These are phyloP conservation scores for Dioscorea zingiberensis DNA, from an alignment of 106 monocot genomes.

Conservation along the genomic window DNA sequence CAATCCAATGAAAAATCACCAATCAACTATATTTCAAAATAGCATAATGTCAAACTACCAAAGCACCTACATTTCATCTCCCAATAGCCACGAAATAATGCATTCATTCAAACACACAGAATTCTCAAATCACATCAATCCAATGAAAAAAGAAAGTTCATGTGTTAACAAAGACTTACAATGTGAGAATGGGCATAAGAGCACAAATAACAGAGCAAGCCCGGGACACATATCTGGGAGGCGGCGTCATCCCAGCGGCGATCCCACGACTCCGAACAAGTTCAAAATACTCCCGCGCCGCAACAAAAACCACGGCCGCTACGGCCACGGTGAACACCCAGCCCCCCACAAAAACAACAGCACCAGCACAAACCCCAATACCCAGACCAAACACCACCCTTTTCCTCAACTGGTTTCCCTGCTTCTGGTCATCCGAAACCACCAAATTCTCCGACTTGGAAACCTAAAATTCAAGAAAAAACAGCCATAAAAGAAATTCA, in stretches of 20 bases:
- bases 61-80: too few species aligned
- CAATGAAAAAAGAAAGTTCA: too few species aligned
- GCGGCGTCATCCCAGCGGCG: slow-evolving; percentile 73
- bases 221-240: slow-evolving; percentile 81
- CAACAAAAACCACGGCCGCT: slow-evolving; percentile 55
- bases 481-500: too few species aligned
- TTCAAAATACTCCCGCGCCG: slow-evolving; percentile 74
- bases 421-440: slow-evolving; percentile 19
- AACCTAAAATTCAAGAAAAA: neutral
- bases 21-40: too few species aligned
- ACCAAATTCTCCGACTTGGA: neutral
- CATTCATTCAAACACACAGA: too few species aligned
- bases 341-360: slow-evolving; percentile 67
- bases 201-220: slow-evolving; percentile 75
- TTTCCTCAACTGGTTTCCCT: slow-evolving; percentile 45
- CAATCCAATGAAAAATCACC: too few species aligned
- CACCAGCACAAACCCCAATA: slow-evolving; percentile 69
- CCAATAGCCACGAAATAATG: too few species aligned
- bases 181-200: slow-evolving; percentile 71
- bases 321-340: slow-evolving; percentile 73
- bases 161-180: slow-evolving; percentile 43
- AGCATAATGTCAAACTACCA: too few species aligned
- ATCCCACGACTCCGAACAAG: slow-evolving; percentile 78
- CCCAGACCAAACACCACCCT: slow-evolving; percentile 70
- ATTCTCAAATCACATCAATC: too few species aligned